phyloP scores from a whole-genome alignment of 2,329 filamentous ascomycete species.

The Ascochyta koolunga region DNA sequence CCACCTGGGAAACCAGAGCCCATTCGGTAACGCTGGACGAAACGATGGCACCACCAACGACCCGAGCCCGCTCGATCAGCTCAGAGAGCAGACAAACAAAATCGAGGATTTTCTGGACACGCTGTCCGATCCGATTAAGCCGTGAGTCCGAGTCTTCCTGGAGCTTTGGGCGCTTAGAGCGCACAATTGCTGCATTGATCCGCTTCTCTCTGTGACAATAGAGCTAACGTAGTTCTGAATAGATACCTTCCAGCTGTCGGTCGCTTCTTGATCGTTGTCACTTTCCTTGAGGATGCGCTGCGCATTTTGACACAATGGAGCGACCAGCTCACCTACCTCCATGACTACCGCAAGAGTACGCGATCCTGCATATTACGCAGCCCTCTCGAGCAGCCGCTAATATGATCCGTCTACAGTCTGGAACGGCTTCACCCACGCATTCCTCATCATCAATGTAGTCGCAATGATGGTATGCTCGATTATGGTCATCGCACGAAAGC shows the following conservation, averaged over 20 bases:
- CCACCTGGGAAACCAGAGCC: slow-evolving; percentile 77
- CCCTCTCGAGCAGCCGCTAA: slow-evolving; percentile 25
- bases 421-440: slow-evolving; percentile 84
- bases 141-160: slow-evolving; percentile 74
- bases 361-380: slow-evolving; percentile 1
- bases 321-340: slow-evolving; percentile 91
- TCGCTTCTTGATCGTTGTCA: slow-evolving; percentile 96
- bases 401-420: slow-evolving; percentile 68
- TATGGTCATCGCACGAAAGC: slow-evolving; percentile 88
- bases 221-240: slow-evolving; percentile 35
- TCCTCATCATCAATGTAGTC: slow-evolving; percentile 88
- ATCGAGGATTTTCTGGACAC: slow-evolving; percentile 93
- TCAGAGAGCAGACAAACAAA: slow-evolving; percentile 95
- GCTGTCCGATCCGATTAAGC: slow-evolving; percentile 88
- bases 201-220: slow-evolving; percentile 2
- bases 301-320: slow-evolving; percentile 97
- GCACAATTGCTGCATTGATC: slow-evolving; percentile 2
- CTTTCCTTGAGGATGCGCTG: slow-evolving; percentile 94
- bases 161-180: background rate
- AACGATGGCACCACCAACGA: slow-evolving; percentile 66
- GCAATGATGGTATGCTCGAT: slow-evolving; percentile 83
- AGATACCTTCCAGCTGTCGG: slow-evolving; percentile 95
- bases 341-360: slow-evolving; percentile 89
- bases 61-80: slow-evolving; percentile 81
- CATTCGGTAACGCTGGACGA: slow-evolving; percentile 68